Conservation (phyloP, 805 yeast genomes). For the Ogataea neopini region DNA sequence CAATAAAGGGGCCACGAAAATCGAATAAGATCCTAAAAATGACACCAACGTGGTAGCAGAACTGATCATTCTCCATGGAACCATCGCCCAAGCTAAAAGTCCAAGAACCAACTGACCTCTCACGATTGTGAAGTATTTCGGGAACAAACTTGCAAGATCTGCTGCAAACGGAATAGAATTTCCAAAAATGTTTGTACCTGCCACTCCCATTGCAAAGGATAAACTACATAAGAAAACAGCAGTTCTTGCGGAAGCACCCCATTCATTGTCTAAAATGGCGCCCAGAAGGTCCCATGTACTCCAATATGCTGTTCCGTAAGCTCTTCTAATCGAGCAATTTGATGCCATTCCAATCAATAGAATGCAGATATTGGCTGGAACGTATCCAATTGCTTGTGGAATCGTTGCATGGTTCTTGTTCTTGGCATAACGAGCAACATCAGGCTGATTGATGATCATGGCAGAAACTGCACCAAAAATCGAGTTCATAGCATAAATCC, state of each 20-base stretch:
- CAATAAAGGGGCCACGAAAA: constrained; percentile 26
- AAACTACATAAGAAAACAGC: constrained; percentile 25
- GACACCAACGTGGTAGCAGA: constrained; percentile 24
- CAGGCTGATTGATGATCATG: constrained; percentile 33
- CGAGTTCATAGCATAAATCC: constrained; percentile 26
- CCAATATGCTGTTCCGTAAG: constrained; percentile 30
- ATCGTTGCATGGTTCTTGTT: constrained; percentile 16
- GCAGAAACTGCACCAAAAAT: constrained; percentile 29
- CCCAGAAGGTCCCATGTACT: constrained; percentile 31
- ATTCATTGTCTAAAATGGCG: constrained; percentile 31
- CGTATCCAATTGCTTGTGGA: constrained; percentile 23
- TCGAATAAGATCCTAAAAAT: constrained; percentile 25
- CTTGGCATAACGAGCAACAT: constrained; percentile 29
- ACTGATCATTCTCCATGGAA: constrained; percentile 26
- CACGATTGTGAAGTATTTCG: constrained; percentile 32
- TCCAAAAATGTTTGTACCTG: constrained; percentile 34
- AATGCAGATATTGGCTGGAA: constrained; percentile 22
- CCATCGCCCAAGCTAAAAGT: constrained; percentile 26
- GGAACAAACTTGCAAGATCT: constrained; percentile 30
- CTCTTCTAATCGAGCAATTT: constrained; percentile 21
- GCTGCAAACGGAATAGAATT: constrained; percentile 31
- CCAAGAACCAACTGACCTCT: constrained; percentile 25
- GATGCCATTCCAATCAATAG: constrained; percentile 24
- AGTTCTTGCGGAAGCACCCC: constrained; percentile 31
- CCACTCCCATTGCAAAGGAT: constrained; percentile 27